Evolutionary conservation across 768 basidiomycete species (phyloP).

Genomic region (Podaxis sp.): DNA sequence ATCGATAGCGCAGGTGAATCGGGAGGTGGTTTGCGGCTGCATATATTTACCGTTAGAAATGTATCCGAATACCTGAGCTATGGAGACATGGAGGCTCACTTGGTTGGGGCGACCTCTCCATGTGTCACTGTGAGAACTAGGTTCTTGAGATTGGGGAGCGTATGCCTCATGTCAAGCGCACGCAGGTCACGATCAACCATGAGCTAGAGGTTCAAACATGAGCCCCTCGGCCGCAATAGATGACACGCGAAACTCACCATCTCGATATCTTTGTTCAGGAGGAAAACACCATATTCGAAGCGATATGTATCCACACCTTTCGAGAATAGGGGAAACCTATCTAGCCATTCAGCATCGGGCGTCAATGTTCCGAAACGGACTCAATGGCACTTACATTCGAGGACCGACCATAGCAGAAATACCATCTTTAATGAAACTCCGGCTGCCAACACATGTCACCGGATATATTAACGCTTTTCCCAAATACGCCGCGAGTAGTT

Average conservation of each 20-base stretch:
- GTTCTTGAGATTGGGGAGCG: slow-evolving; percentile 95
- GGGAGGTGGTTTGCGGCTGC: slow-evolving; percentile 15
- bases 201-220: slow-evolving; percentile 49
- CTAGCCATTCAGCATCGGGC: slow-evolving; percentile 4
- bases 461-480: slow-evolving; percentile 83
- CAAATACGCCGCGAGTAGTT: slow-evolving; percentile 77
- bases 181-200: slow-evolving; percentile 90
- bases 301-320: slow-evolving; percentile 95
- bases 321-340: slow-evolving; percentile 92
- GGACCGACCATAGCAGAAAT: slow-evolving; percentile 96
- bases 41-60: slow-evolving; percentile 9
- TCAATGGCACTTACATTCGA: slow-evolving; percentile 64
- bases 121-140: slow-evolving; percentile 83
- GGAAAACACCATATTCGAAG: slow-evolving; percentile 96
- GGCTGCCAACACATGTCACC: slow-evolving; percentile 85
- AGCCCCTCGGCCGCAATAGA: slow-evolving; percentile 2
- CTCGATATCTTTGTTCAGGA: slow-evolving; percentile 97
- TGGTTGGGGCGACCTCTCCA: slow-evolving; percentile 51
- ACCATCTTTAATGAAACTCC: slow-evolving; percentile 88
- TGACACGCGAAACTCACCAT: slow-evolving; percentile 52
- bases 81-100: slow-evolving; percentile 31
- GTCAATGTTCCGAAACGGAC: not conserved
- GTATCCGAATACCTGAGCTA: not conserved
- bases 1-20: slow-evolving; percentile 17
- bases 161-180: slow-evolving; percentile 92